Base-by-base conservation (phyloP, 2,329 filamentous ascomycete genomes). In the Hypoxylon sp. region DNA sequence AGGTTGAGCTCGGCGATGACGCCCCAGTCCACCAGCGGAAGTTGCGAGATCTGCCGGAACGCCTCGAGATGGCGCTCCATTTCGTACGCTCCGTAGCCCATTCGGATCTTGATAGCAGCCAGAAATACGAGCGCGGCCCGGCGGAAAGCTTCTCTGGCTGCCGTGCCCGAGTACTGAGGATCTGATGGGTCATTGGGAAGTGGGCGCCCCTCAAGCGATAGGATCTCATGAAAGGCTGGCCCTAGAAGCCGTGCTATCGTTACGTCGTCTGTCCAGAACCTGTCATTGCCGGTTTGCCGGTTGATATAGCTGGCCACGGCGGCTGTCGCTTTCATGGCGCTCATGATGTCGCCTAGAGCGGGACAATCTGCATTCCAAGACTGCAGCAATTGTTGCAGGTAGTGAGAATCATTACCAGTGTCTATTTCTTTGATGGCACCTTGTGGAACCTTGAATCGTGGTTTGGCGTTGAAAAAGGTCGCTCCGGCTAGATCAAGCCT, bases 1-100 rank as follows among this genome's bases (percentile, higher is more conserved):
- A 77, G 68, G 35, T 70, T 75, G n/a, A 77, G 51, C 68, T 77
- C 74, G n/a, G 75, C 74, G n/a, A 76, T 67, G 1, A 71, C 29
- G 15, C 67, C 53, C 75, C 75, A 76, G 29, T 74, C 57, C 0
- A 77, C 74, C 7, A 71, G 50, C 1, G 75, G 75, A 24, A 76
- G 64, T 35, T 67, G 67, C 35, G 74, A 72, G 35, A 77, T 75
- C 68, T 74, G 70, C n/a, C 71, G 56, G 53, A 77, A 77, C 7
- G 75, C 75, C 15, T 74, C 62, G 17, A 76, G 63, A 19, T 77
- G 75, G 1, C 62, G 54, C 17, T 54, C 52, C 52, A 76, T 61
- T 31, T 77, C 75, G 37, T 50, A 67, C 6, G 69, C 62, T 0
- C 54, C 48, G 5, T 70, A 72, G n/a, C 72, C 73, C 65, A 75